Conservation (phyloP, 495 filamentous ascomycete species). For the Penicillium cataractarum region DNA sequence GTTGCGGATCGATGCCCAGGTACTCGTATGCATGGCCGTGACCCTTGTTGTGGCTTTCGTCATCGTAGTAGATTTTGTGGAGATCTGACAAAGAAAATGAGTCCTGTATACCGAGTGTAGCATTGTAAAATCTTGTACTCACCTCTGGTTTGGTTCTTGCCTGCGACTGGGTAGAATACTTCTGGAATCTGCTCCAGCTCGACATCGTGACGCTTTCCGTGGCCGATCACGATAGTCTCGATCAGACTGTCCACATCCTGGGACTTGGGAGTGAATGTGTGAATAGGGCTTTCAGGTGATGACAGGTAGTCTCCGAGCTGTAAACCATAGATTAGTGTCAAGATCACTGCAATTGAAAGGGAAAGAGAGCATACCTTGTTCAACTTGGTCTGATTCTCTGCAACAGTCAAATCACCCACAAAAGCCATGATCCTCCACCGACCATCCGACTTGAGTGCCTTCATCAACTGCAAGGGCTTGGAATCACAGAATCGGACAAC, state of each 20-base stretch:
- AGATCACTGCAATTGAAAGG: background rate
- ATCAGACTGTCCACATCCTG: slow-evolving; percentile 61
- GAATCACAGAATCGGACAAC: slow-evolving; percentile 63
- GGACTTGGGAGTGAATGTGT: slow-evolving; percentile 47
- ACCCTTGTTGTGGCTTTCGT: slow-evolving; percentile 66
- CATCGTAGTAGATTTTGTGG: slow-evolving; percentile 68
- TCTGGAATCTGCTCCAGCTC: slow-evolving; percentile 62
- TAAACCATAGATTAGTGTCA: background rate
- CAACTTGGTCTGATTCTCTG: slow-evolving; percentile 39
- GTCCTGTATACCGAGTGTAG: background rate
- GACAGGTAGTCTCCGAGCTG: slow-evolving; percentile 45
- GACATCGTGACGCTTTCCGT: slow-evolving; percentile 54
- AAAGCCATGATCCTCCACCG: slow-evolving; percentile 62
- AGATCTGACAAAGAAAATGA: slow-evolving; percentile 44
- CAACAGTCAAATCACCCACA: slow-evolving; percentile 56
- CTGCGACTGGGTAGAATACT: slow-evolving; percentile 61
- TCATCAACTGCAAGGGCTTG: slow-evolving; percentile 57
- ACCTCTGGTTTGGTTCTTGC: slow-evolving; percentile 64
- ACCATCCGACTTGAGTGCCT: slow-evolving; percentile 57
- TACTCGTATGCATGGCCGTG: slow-evolving; percentile 66
- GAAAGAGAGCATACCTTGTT: slow-evolving; percentile 38
- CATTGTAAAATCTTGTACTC: too few species aligned
- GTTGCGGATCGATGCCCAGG: slow-evolving; percentile 56
- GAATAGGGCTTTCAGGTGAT: slow-evolving; percentile 40
- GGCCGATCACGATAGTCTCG: slow-evolving; percentile 60